Percentiles rank a stretch among this genome's conserved stretches.
Conservation (phyloP, 169 alveolate genomes). For the Babesia ovata region DNA sequence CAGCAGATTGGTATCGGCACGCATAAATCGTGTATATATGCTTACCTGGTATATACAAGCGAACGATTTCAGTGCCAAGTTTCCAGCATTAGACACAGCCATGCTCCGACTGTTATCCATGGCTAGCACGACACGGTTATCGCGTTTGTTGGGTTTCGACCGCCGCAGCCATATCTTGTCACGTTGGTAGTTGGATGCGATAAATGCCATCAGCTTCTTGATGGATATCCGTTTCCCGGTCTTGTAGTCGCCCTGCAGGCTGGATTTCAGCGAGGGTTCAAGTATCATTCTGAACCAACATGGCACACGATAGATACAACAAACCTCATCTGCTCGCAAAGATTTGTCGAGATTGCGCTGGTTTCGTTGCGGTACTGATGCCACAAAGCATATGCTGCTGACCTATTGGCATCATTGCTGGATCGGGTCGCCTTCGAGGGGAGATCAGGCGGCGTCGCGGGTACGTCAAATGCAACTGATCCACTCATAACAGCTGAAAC, state of each 20-base stretch:
- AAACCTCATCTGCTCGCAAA: constrained; percentile 55
- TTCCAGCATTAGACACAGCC: constrained; percentile 71
- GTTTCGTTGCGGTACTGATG: constrained; percentile 32
- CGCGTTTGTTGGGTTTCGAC: constrained; percentile 94
- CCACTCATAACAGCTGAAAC: constrained; percentile 19
- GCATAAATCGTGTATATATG: constrained; percentile 82
- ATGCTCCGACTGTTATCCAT: constrained; percentile 95
- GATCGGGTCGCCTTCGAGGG: not conserved
- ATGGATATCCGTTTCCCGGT: constrained; percentile 95
- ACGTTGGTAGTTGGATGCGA: constrained; percentile 97
- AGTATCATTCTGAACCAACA: constrained; percentile 59
- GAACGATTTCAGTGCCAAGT: constrained; percentile 53
- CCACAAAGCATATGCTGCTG: constrained; percentile 16
- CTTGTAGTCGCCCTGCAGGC: constrained; percentile 94
- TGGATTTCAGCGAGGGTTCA: constrained; percentile 90
- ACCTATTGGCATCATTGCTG: not conserved
- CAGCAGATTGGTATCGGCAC: constrained; percentile 75
- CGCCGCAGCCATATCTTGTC: constrained; percentile 99
- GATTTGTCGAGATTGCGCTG: constrained; percentile 21
- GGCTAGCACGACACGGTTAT: constrained; percentile 92
- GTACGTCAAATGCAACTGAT: not conserved
- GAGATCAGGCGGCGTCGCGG: not conserved
- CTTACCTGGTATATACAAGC: constrained; percentile 86
- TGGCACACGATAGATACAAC: not conserved
- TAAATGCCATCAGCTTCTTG: constrained; percentile 95